Conservation (phyloP, 2,329 filamentous ascomycete species). For the Allantophomopsis cytisporea region DNA sequence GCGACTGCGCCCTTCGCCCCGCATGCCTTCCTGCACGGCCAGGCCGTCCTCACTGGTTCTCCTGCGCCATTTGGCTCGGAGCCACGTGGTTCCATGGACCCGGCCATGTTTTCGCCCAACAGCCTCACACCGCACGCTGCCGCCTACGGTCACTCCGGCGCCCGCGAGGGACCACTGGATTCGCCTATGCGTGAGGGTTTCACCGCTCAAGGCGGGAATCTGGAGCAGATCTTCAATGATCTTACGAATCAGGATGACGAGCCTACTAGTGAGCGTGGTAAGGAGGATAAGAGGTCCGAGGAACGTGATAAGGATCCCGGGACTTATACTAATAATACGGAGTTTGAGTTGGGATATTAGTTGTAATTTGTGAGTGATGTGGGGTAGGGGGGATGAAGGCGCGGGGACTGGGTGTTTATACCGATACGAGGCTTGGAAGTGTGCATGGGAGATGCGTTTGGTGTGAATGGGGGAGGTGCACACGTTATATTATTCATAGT, state of each 20-base stretch:
- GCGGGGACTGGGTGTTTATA: no score
- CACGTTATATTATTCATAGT: no score
- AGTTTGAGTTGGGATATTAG: no score
- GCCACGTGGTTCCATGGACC: not conserved
- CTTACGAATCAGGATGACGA: slow-evolving; percentile 16
- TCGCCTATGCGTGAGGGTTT: slow-evolving; percentile 15
- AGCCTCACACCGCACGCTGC: slow-evolving; percentile 7
- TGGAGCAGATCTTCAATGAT: slow-evolving; percentile 16
- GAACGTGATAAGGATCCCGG: not conserved
- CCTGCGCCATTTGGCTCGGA: slow-evolving; percentile 7
- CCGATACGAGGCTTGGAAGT: no score
- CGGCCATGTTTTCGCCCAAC: not conserved
- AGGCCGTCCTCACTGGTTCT: slow-evolving; percentile 6
- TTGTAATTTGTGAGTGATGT: no score
- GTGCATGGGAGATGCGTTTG: no score
- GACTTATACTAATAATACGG: not conserved
- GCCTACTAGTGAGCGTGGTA: not conserved
- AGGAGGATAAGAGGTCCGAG: not conserved
- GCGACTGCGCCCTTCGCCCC: slow-evolving; percentile 14
- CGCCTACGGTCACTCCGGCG: slow-evolving; percentile 6
- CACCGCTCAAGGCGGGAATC: slow-evolving; percentile 7
- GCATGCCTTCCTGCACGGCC: slow-evolving; percentile 14
- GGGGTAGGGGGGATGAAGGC: no score
- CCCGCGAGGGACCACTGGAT: slow-evolving; percentile 9
- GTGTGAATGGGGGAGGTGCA: no score